Evolutionary conservation across 257 asterid species (phyloP), one percentile per base, ranked within the genome.

Genomic region (Parsonsia alboflavescens): DNA sequence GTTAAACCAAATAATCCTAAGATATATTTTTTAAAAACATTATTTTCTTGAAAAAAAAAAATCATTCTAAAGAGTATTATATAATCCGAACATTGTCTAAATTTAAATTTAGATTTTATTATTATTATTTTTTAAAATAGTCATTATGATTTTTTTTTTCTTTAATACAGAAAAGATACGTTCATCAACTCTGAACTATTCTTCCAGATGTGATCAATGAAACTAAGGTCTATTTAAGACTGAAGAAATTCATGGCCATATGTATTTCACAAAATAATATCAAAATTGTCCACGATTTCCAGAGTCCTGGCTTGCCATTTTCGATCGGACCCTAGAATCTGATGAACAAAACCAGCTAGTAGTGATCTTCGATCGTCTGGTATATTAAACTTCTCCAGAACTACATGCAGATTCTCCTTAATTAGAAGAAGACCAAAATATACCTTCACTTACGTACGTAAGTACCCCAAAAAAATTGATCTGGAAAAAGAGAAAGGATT

Each of bases 361-460:
- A 7, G 11, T 56, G 74, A 75, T 68, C 79, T 58, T 74, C 59
- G 77, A 74, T 64, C 77, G 63, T 63, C 77, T 50, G 19, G 26
- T 52, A 54, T 44, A 54, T 44, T 42, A 33, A 10, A 64, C 21
- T 66, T 75, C 42, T 36, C 1, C 30, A 19, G 77, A 62, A 74
- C 39, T 49, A 12, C 21, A 10, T 42, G 33, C 58, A 30, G 4
- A 59, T 59, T 17, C 12, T 62, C 49, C 28, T 26, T 33, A 33
- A 33, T 33, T 33, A 33, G 39, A 33, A 33, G 39, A 15, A 2
- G 49, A 5, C 70, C 13, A 48, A 49, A 30, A 46, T n/a, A 33
- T 17, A 28, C 59, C 2, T 59, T 59, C 69, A 44, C 58, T 22
- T 22, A 8, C 57, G 39, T 33, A 33, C 39, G 2, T n/a, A n/a